Base-by-base conservation (phyloP, 106 monocot species). In the Cymbidium sinense region DNA sequence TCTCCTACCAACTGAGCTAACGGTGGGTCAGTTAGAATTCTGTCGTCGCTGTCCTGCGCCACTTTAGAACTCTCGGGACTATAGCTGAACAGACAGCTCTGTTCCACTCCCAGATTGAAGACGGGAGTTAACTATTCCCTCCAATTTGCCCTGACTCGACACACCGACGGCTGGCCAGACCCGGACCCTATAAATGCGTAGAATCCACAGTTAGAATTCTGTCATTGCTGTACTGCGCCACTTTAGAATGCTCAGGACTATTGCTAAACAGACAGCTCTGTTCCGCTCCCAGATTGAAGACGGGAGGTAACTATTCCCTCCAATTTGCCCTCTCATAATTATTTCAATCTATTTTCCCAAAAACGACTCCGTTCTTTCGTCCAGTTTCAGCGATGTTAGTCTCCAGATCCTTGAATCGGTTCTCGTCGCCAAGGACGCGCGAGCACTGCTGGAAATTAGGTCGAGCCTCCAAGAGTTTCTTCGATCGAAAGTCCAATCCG, bases 391-490 rank as follows among this genome's bases (percentile, higher is more conserved):
- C 27, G 82, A 52, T n/a, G 74, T 30, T 51, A 82, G 82, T n/a
- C 78, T 96, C 37, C 77, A 75, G 71, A 77, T 91, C 19, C 79
- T 96, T 74, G 91, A 96, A 47, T 80, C 89, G 41, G 65, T 88
- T 17, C 81, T 93, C 67, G 77, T 83, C 50, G 64, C 85, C 8
- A 86, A 64, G 72, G 91, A 96, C 70, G 81, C 91, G 37, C 70
- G 71, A 52, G 79, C 86, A 21, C 76, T 91, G 62, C n/a, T 83
- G 6, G 81, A 85, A 23, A 88, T 71, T 5, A 80, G 91, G 62
- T 78, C 89, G 4, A 81, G 70, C 0, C 21, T 91, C 75, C 85
- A 84, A 34, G 83, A 85, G 43, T 65, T 96, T 34, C 76, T 93
- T 27, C 79, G 89, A 77, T 83, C 78, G 34, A 86, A 89, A 23